Evolutionary conservation across 192 early-diverging fungal species (phyloP), one percentile per base, ranked within the genome.

Genomic region (Coemansia sp.): DNA sequence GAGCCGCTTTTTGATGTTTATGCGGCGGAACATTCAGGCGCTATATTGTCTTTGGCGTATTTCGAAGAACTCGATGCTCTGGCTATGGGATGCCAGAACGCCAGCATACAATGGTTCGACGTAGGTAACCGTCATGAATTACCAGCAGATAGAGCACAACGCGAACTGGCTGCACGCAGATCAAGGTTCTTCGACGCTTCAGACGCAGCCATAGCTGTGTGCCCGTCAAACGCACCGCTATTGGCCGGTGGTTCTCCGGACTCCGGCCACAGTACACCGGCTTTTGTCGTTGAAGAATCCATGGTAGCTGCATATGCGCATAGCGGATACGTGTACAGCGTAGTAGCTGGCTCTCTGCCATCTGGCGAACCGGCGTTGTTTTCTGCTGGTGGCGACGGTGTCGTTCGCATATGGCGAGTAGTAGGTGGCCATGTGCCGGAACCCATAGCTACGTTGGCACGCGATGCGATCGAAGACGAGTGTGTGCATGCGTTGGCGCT

Each of bases 81-180:
- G 61, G 88, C 86, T 34, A 85, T 92, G 61, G 91, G 91, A 0
- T 88, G 89, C 62, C 89, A 92, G 66, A 90, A 92, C 70, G 91
- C 91, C 8, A 89, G 87, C 63, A 87, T 92, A 61, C 89, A 91
- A 82, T 51, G 68, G 64, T 83, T 85, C 31, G 72, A 73, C 42
- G 66, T 83, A 25, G 73, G 66, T 10, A 49, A 59, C 29, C n/a
- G 57, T 4, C 69, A 72, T 55, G 17, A 7, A 2, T 49, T 58
- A 33, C 29, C 52, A 32, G 29, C 65, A 22, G 56, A 67, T 14
- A 48, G 28, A 28, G 45, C 63, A 1, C 54, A 18, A 22, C 54
- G 67, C 7, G 72, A 77, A 36, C 49, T 72, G 38, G 49, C 56
- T 5, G 71, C 77, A 0, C 63, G 76, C 0, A 60, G 67, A 29